Evolutionary conservation across 768 basidiomycete genomes (phyloP), one percentile per base, ranked within the genome.

Genomic region (Naganishia friedmannii): DNA sequence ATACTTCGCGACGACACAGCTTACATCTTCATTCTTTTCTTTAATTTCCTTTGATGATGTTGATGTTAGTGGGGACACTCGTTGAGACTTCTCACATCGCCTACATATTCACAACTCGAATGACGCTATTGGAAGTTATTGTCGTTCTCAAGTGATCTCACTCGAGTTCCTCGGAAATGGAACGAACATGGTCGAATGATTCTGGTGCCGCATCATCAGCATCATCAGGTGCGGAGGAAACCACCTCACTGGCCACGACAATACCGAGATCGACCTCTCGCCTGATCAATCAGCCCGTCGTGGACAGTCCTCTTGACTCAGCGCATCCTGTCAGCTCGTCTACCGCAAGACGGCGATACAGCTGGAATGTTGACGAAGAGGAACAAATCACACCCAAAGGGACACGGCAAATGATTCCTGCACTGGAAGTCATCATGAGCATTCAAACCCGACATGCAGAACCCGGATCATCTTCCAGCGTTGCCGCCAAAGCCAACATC

Each of bases 101-200:
- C n/a, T n/a, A n/a, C n/a, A n/a, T n/a, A n/a, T n/a, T n/a, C n/a
- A 37, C 34, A 37, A 37, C 34, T 37, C 15, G 42, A n/a, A 10
- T 17, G 42, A 13, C 42, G 7, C 34, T 12, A 4, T 37, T 10
- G 2, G 42, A 51, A 26, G 15, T n/a, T 12, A 13, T 26, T 51
- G 23, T 13, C 3, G 12, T 7, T 12, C n/a, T 26, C n/a, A 12
- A n/a, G 3, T 23, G 12, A 51, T 51, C 6, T 12, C 23, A 7
- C 48, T 26, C 15, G 48, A 5, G 3, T 3, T 51, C 48, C 21
- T n/a, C 23, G 17, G 48, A 42, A 12, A 63, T 63, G 60, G 12
- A 63, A 21, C 60, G 60, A 46, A 63, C 37, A 23, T 63, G 60
- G 60, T 63, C 60, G 26, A 29, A 63, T 42, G 26, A 63, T 26